phyloP scores from a whole-genome alignment of 805 yeast species.

The Hanseniaspora hatyaiensis region DNA sequence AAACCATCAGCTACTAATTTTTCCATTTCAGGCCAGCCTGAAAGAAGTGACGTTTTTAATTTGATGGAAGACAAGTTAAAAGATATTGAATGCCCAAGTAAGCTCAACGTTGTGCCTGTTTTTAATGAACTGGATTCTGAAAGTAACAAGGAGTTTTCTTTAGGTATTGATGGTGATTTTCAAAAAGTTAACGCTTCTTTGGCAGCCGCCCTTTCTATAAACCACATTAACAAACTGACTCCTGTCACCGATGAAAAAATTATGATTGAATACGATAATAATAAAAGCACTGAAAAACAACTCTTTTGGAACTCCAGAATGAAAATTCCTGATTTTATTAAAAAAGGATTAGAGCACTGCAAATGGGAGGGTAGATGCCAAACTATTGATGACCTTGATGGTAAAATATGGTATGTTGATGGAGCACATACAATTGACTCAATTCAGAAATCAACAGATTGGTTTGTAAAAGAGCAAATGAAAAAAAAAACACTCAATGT shows the following conservation, averaged over 20 bases:
- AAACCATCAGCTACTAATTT: conserved; percentile 58
- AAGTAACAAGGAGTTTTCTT: conserved; percentile 27
- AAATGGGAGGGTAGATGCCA: conserved; percentile 97
- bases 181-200: conserved; percentile 79
- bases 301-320: not conserved
- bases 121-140: conserved; percentile 27
- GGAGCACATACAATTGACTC: conserved; percentile 96
- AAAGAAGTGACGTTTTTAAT: conserved; percentile 36
- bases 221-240: conserved; percentile 35
- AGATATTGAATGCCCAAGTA: conserved; percentile 40
- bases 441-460: conserved; percentile 62
- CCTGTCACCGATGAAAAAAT: conserved; percentile 21
- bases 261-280: conserved; percentile 12
- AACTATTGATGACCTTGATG: conserved; percentile 37
- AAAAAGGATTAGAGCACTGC: conserved; percentile 52
- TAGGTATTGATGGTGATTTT: conserved; percentile 76
- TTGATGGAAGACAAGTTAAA: conserved; percentile 54
- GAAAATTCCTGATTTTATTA: conserved; percentile 39
- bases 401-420: conserved; percentile 71
- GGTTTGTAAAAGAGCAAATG: conserved; percentile 46
- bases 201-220: conserved; percentile 61
- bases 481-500: conserved; percentile 17
- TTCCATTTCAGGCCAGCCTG: conserved; percentile 47
- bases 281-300: conserved; percentile 14
- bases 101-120: conserved; percentile 42